Base-by-base conservation (phyloP, 2,329 filamentous ascomycete species). In the Pochonia chlamydosporia region DNA sequence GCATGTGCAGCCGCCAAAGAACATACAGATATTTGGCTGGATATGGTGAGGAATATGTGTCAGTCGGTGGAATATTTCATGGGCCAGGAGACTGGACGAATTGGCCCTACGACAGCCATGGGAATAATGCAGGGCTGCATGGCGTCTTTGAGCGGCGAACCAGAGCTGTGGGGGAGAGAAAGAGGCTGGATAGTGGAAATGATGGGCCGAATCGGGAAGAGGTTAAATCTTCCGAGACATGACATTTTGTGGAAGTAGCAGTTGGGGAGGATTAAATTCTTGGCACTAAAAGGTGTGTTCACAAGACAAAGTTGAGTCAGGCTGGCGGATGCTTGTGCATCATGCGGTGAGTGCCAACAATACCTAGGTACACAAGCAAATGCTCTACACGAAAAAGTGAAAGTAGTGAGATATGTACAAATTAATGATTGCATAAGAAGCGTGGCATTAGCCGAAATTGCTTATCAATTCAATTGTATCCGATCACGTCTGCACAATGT, bases 21-120 rank as follows among this genome's bases (percentile, higher is more conserved):
- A 5, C 47, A 49, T 36, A 45, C 16, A 10, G 33, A 47, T 5
- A 31, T 42, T 1, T 52, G 43, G 43, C 28, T 46, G 13, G 35
- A 14, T 13, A 47, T 49, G 43, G 25, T 44, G 6, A 14, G 46
- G n/a, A 49, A 52, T 36, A 35, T 49, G 25, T 47, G 49, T 25
- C 47, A 49, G 44, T 41, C 44, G 35, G 39, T 43, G 3, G 44
- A 52, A 44, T 49, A 44, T 31, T 39, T 52, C 14, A 13, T 33
- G 26, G 18, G 24, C 25, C 8, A n/a, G 11, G 41, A 43, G 26
- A 33, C 25, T 14, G 41, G 41, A 25, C 24, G 41, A 21, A 18
- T 43, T 10, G 41, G 40, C 13, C 41, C 26, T 21, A 43, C 41
- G 10, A n/a, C n/a, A 8, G 41, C 41, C 11, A 43, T 23, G 25